Evolutionary conservation across 1,284 basidiomycete species (phyloP), one percentile per base, ranked within the genome.

Genomic region (Cryptococcus wingfieldii): DNA sequence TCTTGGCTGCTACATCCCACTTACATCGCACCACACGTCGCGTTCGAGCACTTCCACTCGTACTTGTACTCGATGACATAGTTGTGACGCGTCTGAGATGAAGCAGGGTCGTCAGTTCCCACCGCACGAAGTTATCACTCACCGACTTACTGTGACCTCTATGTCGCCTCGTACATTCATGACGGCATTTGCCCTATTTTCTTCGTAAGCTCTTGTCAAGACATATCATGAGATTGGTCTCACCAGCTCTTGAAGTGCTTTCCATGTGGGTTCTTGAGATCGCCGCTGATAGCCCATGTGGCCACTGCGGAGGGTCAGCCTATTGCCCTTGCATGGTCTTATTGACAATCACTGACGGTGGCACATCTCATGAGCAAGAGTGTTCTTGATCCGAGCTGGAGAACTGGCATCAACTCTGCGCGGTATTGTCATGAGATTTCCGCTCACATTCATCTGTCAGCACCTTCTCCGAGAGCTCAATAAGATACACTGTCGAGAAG

Each of bases 311-410:
- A n/a, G 18, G 14, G 38, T 56, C 38, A 60, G 55, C 53, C 23
- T 7, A 16, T 9, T 44, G n/a, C 25, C 10, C 6, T 9, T 7
- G 9, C 14, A 31, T 47, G 31, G 48, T 25, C 31, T 18, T 38
- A 37, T 9, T 7, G 12, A 12, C 9, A 16, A 31, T 7, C 25
- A 61, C 71, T 58, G 49, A 74, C 71, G 47, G 63, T 77, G 75
- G 60, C 75, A 77, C 73, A 77, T 75, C 53, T 77, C 75, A 51
- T 77, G 75, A 13, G 75, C 74, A 34, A 77, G 68, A 0, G 75
- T 77, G 49, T 59, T 66, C 18, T 67, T 54, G 42, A 77, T 71
- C 54, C 72, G 71, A 25, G 67, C 70, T 72, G 44, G n/a, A 38
- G 8, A 1, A 27, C 31, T 34, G 31, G 34, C 38, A 27, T 10